Evolutionary conservation across 164 flowering plant genomes (phyloP).

Genomic region (Vitis rupestris): DNA sequence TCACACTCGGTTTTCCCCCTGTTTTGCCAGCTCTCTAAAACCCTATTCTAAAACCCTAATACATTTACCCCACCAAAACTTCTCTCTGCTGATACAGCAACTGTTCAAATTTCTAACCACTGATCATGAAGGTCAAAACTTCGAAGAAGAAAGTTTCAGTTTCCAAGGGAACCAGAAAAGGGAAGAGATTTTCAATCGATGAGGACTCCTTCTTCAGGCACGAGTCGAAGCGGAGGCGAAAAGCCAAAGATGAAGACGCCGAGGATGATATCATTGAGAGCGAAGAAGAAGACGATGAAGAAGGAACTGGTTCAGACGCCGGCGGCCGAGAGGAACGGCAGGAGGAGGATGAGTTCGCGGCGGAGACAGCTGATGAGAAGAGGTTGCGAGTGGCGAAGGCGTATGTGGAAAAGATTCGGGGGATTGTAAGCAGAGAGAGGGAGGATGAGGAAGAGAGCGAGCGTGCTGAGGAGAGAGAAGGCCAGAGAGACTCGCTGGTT

Average conservation of each 20-base stretch:
- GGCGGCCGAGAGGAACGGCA: conserved; percentile 20
- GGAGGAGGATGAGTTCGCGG: conserved; percentile 34
- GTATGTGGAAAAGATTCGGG: conserved; percentile 29
- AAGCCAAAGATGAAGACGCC: conserved; percentile 21
- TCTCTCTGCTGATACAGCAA: too few relatives aligned
- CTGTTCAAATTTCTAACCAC: too few relatives aligned
- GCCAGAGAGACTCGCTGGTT: conserved; percentile 48
- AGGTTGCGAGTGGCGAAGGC: conserved; percentile 47
- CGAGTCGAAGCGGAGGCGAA: conserved; percentile 35
- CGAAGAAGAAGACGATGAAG: conserved; percentile 32
- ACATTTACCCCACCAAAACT: too few relatives aligned
- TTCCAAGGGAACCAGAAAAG: conserved; percentile 19
- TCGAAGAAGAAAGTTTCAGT: conserved; percentile 27
- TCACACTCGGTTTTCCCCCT: too few relatives aligned
- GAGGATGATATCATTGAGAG: conserved; percentile 34
- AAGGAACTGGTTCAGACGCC: neutral
- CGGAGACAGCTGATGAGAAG: conserved; percentile 62
- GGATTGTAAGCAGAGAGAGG: conserved; percentile 17
- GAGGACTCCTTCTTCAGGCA: conserved; percentile 45
- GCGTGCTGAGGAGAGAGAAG: conserved; percentile 31
- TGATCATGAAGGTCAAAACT: too few relatives aligned
- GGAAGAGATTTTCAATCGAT: conserved; percentile 20
- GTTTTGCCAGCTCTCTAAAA: too few relatives aligned
- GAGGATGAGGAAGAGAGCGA: conserved; percentile 39
- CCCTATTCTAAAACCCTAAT: too few relatives aligned